Conservation (phyloP, 2,329 filamentous ascomycete genomes). For the Penicillium glabrum region DNA sequence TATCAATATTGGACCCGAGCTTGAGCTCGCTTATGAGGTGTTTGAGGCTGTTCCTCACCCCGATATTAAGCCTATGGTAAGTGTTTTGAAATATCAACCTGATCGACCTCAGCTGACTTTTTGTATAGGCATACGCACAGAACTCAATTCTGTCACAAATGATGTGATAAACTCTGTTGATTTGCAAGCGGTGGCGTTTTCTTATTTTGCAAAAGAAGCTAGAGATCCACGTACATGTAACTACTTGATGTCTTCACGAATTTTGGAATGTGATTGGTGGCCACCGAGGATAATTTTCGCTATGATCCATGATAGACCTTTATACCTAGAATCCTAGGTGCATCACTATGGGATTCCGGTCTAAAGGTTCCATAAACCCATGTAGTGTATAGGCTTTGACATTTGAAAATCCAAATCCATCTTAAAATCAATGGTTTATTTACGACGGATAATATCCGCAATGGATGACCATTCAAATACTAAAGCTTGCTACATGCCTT, state of each 20-base stretch:
- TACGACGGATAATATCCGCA: no score
- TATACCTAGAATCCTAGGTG: neutral
- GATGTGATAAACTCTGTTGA: slow-evolving; percentile 51
- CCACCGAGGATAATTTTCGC: neutral
- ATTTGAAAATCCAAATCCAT: no score
- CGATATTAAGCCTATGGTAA: slow-evolving; percentile 84
- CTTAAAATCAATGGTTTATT: no score
- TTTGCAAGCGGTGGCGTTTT: slow-evolving; percentile 26
- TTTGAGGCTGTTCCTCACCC: slow-evolving; percentile 98
- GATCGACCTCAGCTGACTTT: slow-evolving; percentile 1
- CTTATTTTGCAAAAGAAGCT: slow-evolving; percentile 20
- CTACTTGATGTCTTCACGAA: slow-evolving; percentile 1
- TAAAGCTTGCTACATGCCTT: neutral
- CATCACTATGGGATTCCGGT: neutral
- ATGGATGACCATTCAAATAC: no score
- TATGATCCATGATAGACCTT: neutral
- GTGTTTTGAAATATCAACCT: slow-evolving; percentile 16
- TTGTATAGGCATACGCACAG: slow-evolving; percentile 72
- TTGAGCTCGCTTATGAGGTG: slow-evolving; percentile 87
- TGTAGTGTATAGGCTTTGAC: no score
- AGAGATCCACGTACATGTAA: slow-evolving; percentile 9
- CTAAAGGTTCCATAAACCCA: no score
- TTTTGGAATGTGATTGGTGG: neutral
- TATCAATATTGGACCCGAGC: slow-evolving; percentile 91
- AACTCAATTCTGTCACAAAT: slow-evolving; percentile 75